Percentiles rank a stretch among this genome's conserved stretches.
phyloP scores from a whole-genome alignment of 331 rosid species.

The Saraca asoca region DNA sequence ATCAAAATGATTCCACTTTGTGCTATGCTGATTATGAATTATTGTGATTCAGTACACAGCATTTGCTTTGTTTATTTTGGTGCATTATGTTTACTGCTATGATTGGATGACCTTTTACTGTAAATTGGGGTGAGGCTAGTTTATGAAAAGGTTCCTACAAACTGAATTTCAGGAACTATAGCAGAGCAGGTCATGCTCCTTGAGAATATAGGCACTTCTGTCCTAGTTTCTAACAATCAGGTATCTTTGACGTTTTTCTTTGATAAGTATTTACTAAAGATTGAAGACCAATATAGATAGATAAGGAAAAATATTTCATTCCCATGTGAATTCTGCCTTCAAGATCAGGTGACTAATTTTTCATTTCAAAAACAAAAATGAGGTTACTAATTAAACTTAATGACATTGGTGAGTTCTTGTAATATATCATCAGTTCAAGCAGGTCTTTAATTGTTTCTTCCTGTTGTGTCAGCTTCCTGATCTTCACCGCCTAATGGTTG shows the following conservation, averaged over 20 bases:
- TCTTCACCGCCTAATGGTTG: constrained; percentile 73
- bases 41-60: constrained; percentile 4
- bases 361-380: too few species aligned
- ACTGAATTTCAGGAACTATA: constrained; percentile 62
- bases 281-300: neutral
- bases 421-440: constrained; percentile 27
- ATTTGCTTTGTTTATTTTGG: too few species aligned
- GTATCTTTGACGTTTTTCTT: constrained; percentile 37
- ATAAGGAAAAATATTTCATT: constrained; percentile 2
- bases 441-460: constrained; percentile 15
- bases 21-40: constrained; percentile 5
- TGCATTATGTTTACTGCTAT: neutral
- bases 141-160: constrained; percentile 27
- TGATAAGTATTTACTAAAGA: neutral
- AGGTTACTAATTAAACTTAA: constrained; percentile 1
- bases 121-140: constrained; percentile 3
- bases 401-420: constrained; percentile 15
- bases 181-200: constrained; percentile 95
- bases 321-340: neutral
- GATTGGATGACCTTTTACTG: constrained; percentile 13
- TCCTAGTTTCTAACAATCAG: constrained; percentile 89
- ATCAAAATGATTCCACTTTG: constrained; percentile 2
- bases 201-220: constrained; percentile 95
- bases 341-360: too few species aligned
- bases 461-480: constrained; percentile 69